Percentiles rank a stretch among this genome's conserved stretches.
Conservation (phyloP, 441 rosid species). For the Oxalis stricta region DNA sequence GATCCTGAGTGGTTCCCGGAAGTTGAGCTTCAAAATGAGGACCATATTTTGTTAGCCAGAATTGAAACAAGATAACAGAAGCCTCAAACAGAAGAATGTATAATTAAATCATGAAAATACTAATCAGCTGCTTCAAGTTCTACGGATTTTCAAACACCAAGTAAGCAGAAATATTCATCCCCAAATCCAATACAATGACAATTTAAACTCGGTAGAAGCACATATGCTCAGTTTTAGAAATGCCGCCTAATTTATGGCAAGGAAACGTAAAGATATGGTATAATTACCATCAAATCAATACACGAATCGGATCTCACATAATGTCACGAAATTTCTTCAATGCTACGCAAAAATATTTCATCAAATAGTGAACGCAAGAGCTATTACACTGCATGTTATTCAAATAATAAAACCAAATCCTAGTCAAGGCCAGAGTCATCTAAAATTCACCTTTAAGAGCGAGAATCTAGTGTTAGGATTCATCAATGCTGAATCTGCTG, state of each 20-base stretch:
- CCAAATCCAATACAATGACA: too few relatives aligned
- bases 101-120: background rate
- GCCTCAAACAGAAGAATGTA: background rate
- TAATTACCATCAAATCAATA: too few relatives aligned
- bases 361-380: conserved; percentile 50
- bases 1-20: conserved; percentile 97
- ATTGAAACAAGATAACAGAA: background rate
- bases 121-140: background rate
- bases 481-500: conserved; percentile 98
- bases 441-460: conserved; percentile 60
- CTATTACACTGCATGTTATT: conserved; percentile 34
- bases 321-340: too few relatives aligned
- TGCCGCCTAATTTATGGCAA: too few relatives aligned
- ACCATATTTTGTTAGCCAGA: conserved; percentile 4
- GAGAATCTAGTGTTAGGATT: conserved; percentile 82
- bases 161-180: too few relatives aligned
- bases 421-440: background rate
- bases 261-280: too few relatives aligned
- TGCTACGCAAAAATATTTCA: too few relatives aligned
- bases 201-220: too few relatives aligned
- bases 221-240: too few relatives aligned
- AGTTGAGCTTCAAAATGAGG: conserved; percentile 66
- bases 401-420: too few relatives aligned
- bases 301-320: too few relatives aligned
- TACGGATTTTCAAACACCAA: background rate